Percentiles rank a stretch among this genome's conserved stretches.
phyloP scores from a whole-genome alignment of 495 filamentous ascomycete species.

The Daldinia loculata region DNA sequence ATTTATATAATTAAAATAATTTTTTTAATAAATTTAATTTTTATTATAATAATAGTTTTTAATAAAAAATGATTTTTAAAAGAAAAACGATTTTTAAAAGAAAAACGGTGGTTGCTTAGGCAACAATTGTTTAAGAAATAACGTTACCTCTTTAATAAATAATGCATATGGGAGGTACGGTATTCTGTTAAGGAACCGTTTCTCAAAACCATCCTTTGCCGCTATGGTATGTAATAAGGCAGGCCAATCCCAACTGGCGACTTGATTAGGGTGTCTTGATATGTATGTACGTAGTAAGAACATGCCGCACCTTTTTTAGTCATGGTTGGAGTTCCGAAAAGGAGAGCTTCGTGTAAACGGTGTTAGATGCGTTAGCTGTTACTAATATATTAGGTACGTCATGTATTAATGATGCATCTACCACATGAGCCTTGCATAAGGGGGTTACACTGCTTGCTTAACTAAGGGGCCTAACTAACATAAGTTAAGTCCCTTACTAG shows the following conservation, averaged over 20 bases:
- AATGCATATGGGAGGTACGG: too few relatives aligned
- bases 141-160: too few relatives aligned
- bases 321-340: neutral
- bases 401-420: neutral
- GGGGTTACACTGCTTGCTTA: neutral
- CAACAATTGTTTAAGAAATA: too few relatives aligned
- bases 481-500: neutral
- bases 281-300: slow-evolving; percentile 2
- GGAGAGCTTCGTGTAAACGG: neutral
- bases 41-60: too few relatives aligned
- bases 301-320: neutral
- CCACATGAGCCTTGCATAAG: neutral
- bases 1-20: too few relatives aligned
- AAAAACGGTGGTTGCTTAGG: too few relatives aligned
- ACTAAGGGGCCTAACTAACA: neutral
- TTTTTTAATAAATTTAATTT: too few relatives aligned
- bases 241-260: neutral
- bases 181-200: too few relatives aligned
- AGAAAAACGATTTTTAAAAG: too few relatives aligned
- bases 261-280: neutral
- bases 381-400: neutral
- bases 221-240: too few relatives aligned
- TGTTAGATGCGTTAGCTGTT: neutral
- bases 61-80: too few relatives aligned
- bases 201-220: too few relatives aligned